Base-by-base conservation (phyloP, 2,329 filamentous ascomycete genomes). In the Harringtonia lauricola region DNA sequence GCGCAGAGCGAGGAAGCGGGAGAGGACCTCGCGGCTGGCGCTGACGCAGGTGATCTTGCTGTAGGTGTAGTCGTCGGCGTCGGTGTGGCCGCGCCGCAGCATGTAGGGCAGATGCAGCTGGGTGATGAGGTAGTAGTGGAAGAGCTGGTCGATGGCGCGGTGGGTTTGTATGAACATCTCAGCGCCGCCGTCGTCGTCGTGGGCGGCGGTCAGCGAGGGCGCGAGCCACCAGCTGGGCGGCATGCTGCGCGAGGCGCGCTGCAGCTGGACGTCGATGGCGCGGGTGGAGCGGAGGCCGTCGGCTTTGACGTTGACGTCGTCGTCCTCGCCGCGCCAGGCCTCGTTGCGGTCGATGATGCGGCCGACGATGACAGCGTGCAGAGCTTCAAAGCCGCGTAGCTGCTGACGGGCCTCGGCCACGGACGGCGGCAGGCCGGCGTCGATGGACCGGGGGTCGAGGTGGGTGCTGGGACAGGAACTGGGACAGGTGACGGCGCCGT, bases 71-170 rank as follows among this genome's bases (percentile, higher is more conserved):
- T 48, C 55, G 8, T 43, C 41, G 15, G 17, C 8, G n/a, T 14
- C 17, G 17, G 22, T 22, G 22, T 26, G 22, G 4, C 57, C 54
- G 3, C 57, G 47, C 2, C 54, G 54, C 4, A 70, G 54, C 48
- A 72, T 57, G 45, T 66, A 66, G 2, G 69, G 69, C 3, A 71
- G 50, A 50, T 72, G 68, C 6, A 69, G 57, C 41, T 64, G 65
- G 3, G 58, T 55, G 10, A 71, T 49, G 8, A 70, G 51, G 38
- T 68, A 60, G 43, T 65, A 63, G 42, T 71, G 61, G 8, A 57
- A 53, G 30, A 71, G 57, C 24, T 71, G 67, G 39, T 59, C 53
- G 49, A 64, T 59, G 2, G 68, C 36, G 2, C 63, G 63, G n/a
- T 61, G 39, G 0, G 58, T 60, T 31, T 65, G 55, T 8, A 47